Percentiles rank a stretch among this genome's conserved stretches.
Conservation (phyloP, 805 yeast genomes). For the Myxozyma vanderwaltii region DNA sequence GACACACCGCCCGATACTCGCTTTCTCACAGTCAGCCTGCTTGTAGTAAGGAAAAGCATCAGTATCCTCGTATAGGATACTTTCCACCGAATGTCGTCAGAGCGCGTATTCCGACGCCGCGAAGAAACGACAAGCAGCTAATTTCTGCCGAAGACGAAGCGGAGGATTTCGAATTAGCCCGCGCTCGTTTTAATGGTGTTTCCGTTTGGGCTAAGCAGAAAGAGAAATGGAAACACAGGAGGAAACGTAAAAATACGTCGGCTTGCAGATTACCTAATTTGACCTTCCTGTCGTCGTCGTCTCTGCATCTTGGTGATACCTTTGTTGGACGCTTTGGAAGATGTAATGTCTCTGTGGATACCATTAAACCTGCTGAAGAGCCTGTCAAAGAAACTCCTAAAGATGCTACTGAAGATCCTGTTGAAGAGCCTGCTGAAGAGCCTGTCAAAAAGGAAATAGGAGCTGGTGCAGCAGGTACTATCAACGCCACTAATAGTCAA, state of each 20-base stretch:
- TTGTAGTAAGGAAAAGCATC: not conserved
- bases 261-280: not conserved
- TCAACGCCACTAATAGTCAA: no score
- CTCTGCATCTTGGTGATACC: slow-evolving; percentile 6
- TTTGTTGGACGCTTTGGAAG: not conserved
- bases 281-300: slow-evolving; percentile 5
- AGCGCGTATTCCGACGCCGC: slow-evolving; percentile 33
- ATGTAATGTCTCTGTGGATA: not conserved
- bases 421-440: not conserved
- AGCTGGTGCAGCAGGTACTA: not conserved
- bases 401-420: not conserved
- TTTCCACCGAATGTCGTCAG: slow-evolving; percentile 30
- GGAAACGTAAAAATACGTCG: not conserved
- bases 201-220: not conserved
- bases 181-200: not conserved
- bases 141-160: not conserved
- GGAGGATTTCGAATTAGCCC: not conserved
- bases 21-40: not conserved
- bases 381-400: not conserved
- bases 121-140: slow-evolving; percentile 7
- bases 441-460: not conserved
- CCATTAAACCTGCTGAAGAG: no score
- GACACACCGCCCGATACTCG: not conserved
- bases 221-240: not conserved
- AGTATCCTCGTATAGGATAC: slow-evolving; percentile 22